A percentile compares a stretch with the other conserved stretches of the same genome.
Evolutionary conservation across 2,329 filamentous ascomycete species (phyloP).

Genomic region (Onygenales sp.): DNA sequence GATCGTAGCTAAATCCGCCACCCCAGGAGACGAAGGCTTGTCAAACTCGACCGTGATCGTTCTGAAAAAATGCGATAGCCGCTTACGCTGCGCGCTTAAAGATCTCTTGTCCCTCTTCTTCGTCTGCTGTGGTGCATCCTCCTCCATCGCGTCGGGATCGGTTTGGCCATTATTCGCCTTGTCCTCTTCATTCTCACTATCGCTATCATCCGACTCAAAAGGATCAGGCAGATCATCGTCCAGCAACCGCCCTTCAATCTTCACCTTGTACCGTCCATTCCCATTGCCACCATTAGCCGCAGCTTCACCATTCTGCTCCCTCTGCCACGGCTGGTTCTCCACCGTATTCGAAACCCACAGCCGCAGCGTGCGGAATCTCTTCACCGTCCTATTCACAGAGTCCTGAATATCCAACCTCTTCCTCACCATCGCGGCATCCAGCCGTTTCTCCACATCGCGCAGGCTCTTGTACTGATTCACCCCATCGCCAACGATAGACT

Average conservation of each 20-base stretch:
- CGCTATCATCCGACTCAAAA: slow-evolving; percentile 41
- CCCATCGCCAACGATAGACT: slow-evolving; percentile 70
- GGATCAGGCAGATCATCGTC: slow-evolving; percentile 53
- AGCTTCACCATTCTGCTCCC: slow-evolving; percentile 61
- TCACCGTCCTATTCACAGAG: slow-evolving; percentile 62
- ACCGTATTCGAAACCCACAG: slow-evolving; percentile 94
- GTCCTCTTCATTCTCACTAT: slow-evolving; percentile 35
- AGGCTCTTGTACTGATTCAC: slow-evolving; percentile 74
- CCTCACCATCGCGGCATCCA: slow-evolving; percentile 89
- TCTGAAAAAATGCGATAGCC: slow-evolving; percentile 43
- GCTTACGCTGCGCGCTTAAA: slow-evolving; percentile 25
- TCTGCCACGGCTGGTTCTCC: slow-evolving; percentile 91
- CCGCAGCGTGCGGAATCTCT: slow-evolving; percentile 75
- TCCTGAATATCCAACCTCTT: slow-evolving; percentile 89
- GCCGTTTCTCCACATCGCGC: slow-evolving; percentile 73
- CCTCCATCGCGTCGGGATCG: slow-evolving; percentile 51
- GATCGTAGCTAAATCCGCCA: slow-evolving; percentile 42
- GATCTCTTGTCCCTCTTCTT: slow-evolving; percentile 18
- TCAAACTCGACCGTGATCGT: slow-evolving; percentile 44
- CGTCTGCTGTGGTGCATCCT: slow-evolving; percentile 37
- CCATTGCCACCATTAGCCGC: slow-evolving; percentile 56
- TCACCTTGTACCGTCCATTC: slow-evolving; percentile 60
- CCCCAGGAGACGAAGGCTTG: slow-evolving; percentile 28
- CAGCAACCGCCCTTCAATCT: slow-evolving; percentile 79
- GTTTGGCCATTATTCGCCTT: slow-evolving; percentile 27